These are phyloP conservation scores for Aspergillus saccharolyticus DNA, from an alignment of 495 filamentous ascomycete genomes.

Conservation along the genomic window DNA sequence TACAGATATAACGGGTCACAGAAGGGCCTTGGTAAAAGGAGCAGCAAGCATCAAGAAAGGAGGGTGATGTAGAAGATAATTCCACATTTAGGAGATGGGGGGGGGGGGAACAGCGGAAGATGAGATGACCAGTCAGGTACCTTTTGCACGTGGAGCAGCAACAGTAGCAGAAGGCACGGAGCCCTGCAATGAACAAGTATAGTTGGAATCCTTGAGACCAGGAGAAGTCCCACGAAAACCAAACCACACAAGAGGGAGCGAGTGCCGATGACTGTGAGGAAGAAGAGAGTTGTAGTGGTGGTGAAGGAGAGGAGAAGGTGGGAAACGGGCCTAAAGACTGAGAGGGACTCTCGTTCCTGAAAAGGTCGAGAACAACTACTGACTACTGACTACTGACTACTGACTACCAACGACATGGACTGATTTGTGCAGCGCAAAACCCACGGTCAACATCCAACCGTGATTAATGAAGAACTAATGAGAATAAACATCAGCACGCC, in stretches of 20 bases:
- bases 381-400: too few species aligned
- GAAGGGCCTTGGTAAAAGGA: not conserved
- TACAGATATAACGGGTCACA: not conserved
- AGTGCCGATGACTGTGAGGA: not conserved
- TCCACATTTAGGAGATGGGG: not conserved
- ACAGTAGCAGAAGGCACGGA: slow-evolving; percentile 14
- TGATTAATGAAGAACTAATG: slow-evolving; percentile 2
- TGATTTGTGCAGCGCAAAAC: not conserved
- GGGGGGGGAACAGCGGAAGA: slow-evolving; percentile 9
- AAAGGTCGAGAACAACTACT: not conserved
- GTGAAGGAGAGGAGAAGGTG: not conserved
- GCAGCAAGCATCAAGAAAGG: slow-evolving; percentile 3
- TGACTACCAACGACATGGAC: too few species aligned
- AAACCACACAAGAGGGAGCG: not conserved
- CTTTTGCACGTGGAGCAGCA: slow-evolving; percentile 17
- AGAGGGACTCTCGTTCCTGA: not conserved
- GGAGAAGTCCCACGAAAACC: not conserved
- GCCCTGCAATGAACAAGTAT: slow-evolving; percentile 6
- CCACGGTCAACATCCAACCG: not conserved
- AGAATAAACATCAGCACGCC: not conserved
- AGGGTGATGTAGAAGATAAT: not conserved
- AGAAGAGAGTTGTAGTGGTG: too few species aligned
- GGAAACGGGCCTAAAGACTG: not conserved
- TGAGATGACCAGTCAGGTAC: slow-evolving; percentile 12
- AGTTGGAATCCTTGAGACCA: not conserved